Conservation (phyloP, 371 early-diverging fungal genomes). For the Homolaphlyctis polyrhiza region DNA sequence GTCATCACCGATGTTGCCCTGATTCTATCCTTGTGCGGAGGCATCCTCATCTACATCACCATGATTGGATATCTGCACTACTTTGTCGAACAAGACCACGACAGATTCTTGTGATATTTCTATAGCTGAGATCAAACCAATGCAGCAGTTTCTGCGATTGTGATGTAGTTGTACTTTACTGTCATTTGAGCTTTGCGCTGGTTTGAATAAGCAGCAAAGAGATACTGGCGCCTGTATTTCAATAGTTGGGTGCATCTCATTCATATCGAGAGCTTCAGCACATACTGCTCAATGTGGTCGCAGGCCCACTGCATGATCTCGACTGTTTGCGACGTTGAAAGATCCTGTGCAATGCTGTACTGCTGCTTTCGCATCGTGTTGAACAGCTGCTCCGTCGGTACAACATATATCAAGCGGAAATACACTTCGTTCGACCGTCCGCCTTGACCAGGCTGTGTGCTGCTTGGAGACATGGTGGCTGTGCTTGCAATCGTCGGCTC, state of each 20-base stretch:
- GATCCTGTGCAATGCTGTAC: background rate
- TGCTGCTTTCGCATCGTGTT: background rate
- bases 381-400: conserved; percentile 4
- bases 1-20: conserved; percentile 76
- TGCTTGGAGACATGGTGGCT: too few relatives aligned
- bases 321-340: background rate
- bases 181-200: too few relatives aligned
- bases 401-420: background rate
- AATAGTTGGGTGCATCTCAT: too few relatives aligned
- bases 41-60: conserved; percentile 81
- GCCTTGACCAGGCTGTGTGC: too few relatives aligned
- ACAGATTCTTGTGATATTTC: background rate
- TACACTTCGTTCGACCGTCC: too few relatives aligned
- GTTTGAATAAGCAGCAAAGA: too few relatives aligned
- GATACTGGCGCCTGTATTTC: too few relatives aligned
- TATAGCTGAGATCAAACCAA: too few relatives aligned
- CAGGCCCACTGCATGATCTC: background rate
- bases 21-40: conserved; percentile 82
- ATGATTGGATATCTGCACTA: conserved; percentile 48
- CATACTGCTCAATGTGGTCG: conserved; percentile 2
- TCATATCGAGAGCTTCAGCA: background rate
- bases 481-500: background rate
- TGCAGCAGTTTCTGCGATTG: too few relatives aligned
- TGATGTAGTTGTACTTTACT: too few relatives aligned
- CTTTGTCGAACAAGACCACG: conserved; percentile 17